Percentiles rank a stretch among this genome's conserved stretches.
Evolutionary conservation across 2,329 filamentous ascomycete genomes (phyloP).

Genomic region (Kalaharituber pfeilii): DNA sequence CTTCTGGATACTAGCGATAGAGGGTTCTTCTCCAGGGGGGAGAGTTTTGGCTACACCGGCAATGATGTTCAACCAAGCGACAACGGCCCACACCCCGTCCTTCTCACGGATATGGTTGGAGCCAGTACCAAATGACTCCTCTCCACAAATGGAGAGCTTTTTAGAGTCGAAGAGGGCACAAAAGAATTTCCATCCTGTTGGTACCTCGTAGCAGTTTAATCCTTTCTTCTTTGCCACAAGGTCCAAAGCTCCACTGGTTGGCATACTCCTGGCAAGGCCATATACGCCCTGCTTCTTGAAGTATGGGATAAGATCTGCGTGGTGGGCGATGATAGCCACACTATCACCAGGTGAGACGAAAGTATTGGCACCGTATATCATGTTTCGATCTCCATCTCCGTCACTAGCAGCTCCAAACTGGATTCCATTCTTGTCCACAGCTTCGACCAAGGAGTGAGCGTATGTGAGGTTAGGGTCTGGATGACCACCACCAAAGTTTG

Average conservation of each 20-base stretch:
- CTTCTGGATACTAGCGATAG: constrained; percentile 88
- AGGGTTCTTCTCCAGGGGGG: constrained; percentile 55
- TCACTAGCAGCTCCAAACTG: constrained; percentile 95
- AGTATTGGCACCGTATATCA: constrained; percentile 95
- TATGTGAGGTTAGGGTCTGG: constrained; percentile 97
- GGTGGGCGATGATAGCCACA: constrained; percentile 92
- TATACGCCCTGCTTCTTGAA: constrained; percentile 96
- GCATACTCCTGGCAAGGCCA: constrained; percentile 92
- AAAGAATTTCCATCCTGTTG: constrained; percentile 99
- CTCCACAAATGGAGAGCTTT: constrained; percentile 95
- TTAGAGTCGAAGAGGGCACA: constrained; percentile 85
- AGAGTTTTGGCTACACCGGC: constrained; percentile 76
- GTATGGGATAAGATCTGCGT: constrained; percentile 91
- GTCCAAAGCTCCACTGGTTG: constrained; percentile 87
- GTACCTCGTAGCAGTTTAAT: constrained; percentile 84
- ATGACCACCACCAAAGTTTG: constrained; percentile 93
- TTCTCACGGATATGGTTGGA: constrained; percentile 99
- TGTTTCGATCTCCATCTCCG: constrained; percentile 96
- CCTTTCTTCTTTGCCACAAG: constrained; percentile 90
- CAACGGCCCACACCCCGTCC: constrained; percentile 92
- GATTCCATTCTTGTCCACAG: constrained; percentile 75
- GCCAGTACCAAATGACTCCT: constrained; percentile 95
- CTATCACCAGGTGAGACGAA: constrained; percentile 97
- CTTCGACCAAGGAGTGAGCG: constrained; percentile 82
- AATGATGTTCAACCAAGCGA: constrained; percentile 98